Base-by-base conservation (phyloP, 202 grass and related monocot genomes). In the Panicum hallii region DNA sequence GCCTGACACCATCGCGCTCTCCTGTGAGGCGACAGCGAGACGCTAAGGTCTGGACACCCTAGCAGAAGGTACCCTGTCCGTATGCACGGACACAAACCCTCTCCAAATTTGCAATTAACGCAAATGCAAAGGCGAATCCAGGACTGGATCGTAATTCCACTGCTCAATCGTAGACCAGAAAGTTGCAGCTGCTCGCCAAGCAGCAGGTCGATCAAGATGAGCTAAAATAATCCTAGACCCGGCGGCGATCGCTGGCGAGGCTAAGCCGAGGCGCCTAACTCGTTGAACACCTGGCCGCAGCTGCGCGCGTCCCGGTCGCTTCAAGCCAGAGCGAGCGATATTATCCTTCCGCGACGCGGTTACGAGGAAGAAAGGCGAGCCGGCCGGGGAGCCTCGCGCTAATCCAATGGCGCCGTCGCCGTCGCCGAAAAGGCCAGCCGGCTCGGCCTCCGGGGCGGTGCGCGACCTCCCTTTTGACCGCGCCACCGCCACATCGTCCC, bases 231-330 rank as follows among this genome's bases (percentile, higher is more conserved):
- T 70, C 50, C 32, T 0, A 11, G 6, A 48, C 9, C 47, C 7
- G 3, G 16, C 36, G 56, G 19, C 70, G 71, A 70, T 36, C 52
- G 17, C 50, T 5, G 47, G 41, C 55, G 6, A 62, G 32, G 54
- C 14, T 17, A 42, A 72, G 70, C 46, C 23, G 0, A 9, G 28
- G 70, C 70, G 79, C 83, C 88, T 82, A 82, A 82, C 84, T 90
- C 74, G 67, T 43, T 19, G 7, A 87, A 90, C 88, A 90, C 83
- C 50, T 74, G 84, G 67, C 74, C n/a, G 55, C 26, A 55, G 72
- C 78, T 19, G 77, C 53, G 64, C 16, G 36, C 61, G 7, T 67
- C 79, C 60, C 66, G 66, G 79, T 83, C 67, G 84, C 88, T 87
- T 90, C 60, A 83, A 87, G 88, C 42, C 60, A 52, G 73, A 60